phyloP scores from a whole-genome alignment of 2,329 filamentous ascomycete genomes.

The Botrytis deweyae region DNA sequence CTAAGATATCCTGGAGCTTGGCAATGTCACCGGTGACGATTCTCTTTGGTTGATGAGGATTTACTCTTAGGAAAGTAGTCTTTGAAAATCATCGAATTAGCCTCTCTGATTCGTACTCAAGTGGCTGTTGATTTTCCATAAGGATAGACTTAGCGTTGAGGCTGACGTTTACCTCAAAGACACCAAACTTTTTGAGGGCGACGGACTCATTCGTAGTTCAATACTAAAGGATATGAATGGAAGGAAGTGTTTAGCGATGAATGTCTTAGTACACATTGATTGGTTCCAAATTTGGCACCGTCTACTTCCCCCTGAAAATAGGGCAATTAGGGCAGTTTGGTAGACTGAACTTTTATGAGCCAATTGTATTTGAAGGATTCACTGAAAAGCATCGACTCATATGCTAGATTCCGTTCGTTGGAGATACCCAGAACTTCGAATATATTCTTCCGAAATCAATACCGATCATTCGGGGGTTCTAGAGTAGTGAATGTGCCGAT shows the following conservation, averaged over 20 bases:
- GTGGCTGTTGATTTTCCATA: background rate
- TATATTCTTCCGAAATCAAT: background rate
- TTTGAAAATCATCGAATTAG: background rate
- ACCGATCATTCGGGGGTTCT: background rate
- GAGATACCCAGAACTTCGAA: background rate
- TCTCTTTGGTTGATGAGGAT: background rate
- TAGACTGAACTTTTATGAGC: background rate
- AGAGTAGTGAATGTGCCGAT: background rate
- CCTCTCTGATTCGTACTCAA: background rate
- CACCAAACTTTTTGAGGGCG: background rate
- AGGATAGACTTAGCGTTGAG: background rate
- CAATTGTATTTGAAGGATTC: background rate
- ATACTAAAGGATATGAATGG: background rate
- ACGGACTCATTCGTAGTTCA: background rate
- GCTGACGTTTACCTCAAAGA: background rate
- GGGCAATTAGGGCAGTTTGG: background rate
- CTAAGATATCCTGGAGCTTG: background rate
- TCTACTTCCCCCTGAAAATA: constrained; percentile 10
- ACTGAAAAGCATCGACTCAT: background rate
- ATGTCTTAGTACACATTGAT: background rate
- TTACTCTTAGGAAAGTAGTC: background rate
- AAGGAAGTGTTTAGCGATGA: background rate
- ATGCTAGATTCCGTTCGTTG: background rate
- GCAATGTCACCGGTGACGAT: background rate
- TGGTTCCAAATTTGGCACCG: background rate